These are phyloP conservation scores for Mycena alexandri DNA, from an alignment of 768 basidiomycete species.

Conservation along the genomic window DNA sequence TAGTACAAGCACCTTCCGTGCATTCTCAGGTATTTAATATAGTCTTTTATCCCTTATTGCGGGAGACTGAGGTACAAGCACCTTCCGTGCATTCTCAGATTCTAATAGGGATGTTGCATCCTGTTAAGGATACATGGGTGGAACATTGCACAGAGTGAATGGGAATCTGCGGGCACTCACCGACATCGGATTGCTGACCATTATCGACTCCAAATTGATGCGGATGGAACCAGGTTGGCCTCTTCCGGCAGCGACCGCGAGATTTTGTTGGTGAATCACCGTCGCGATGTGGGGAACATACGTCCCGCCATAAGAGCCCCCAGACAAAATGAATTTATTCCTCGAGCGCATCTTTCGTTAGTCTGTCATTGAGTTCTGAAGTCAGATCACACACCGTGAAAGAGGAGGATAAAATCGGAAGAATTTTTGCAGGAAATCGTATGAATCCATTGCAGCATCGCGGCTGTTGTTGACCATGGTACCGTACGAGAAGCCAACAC, in stretches of 20 bases:
- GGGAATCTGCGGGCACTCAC: constrained; percentile 24
- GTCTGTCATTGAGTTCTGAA: too few species aligned
- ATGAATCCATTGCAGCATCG: constrained; percentile 47
- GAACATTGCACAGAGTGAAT: not conserved
- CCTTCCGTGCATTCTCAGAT: too few species aligned
- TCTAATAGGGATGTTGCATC: constrained; percentile 31
- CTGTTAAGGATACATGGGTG: constrained; percentile 19
- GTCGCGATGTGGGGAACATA: constrained; percentile 54
- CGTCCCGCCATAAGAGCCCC: constrained; percentile 52
- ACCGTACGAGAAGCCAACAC: constrained; percentile 52
- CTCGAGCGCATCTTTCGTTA: too few species aligned
- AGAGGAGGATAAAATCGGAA: constrained; percentile 42
- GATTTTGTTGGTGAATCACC: constrained; percentile 51
- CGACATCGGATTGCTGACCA: constrained; percentile 48
- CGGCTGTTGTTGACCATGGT: constrained; percentile 48
- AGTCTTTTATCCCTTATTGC: too few species aligned
- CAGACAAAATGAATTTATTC: constrained; percentile 41
- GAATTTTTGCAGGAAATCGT: constrained; percentile 54
- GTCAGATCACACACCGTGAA: not conserved
- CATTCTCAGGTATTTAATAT: too few species aligned
- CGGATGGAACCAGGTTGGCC: constrained; percentile 39
- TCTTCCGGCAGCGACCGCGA: too few species aligned
- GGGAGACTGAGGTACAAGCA: too few species aligned
- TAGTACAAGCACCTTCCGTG: too few species aligned
- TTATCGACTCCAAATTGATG: constrained; percentile 50